These are phyloP conservation scores for Anthracocystis panici-leucophaei DNA, from an alignment of 1,284 basidiomycete genomes.

Conservation along the genomic window DNA sequence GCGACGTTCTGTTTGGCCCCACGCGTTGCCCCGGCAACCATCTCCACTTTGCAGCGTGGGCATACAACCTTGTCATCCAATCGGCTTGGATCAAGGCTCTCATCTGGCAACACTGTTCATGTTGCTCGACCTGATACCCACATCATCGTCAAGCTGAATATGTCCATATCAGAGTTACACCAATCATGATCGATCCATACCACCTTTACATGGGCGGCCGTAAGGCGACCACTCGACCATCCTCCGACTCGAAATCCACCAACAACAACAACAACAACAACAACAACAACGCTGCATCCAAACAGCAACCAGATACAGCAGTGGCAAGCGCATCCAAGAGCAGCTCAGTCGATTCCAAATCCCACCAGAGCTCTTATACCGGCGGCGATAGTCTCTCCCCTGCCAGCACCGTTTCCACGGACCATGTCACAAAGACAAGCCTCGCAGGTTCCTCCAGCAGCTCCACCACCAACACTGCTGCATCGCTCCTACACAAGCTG, in stretches of 20 bases:
- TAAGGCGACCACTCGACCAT: constrained; percentile 12
- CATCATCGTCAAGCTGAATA: constrained; percentile 6
- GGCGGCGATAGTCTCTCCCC: constrained; percentile 35
- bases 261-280: constrained; percentile 6
- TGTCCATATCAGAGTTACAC: not conserved
- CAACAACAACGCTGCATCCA: constrained; percentile 2
- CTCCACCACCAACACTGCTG: constrained; percentile 11
- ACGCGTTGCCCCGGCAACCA: too few relatives aligned
- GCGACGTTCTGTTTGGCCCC: not conserved
- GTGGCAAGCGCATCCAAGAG: constrained; percentile 13
- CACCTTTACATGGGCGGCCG: constrained; percentile 35
- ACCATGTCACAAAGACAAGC: constrained; percentile 23
- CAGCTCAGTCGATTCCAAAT: constrained; percentile 41
- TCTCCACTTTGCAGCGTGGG: not conserved
- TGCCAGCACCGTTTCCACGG: constrained; percentile 32
- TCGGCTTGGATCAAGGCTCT: not conserved
- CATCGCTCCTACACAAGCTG: constrained; percentile 31
- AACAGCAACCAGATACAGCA: constrained; percentile 3
- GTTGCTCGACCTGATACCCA: not conserved
- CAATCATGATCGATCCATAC: constrained; percentile 44
- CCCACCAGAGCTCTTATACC: constrained; percentile 31
- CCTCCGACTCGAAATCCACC: constrained; percentile 6
- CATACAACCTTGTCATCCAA: not conserved
- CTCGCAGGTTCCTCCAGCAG: constrained; percentile 25
- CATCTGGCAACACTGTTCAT: too few relatives aligned